phyloP scores from a whole-genome alignment of 2,329 filamentous ascomycete species.

The Penicillium oxalicum region DNA sequence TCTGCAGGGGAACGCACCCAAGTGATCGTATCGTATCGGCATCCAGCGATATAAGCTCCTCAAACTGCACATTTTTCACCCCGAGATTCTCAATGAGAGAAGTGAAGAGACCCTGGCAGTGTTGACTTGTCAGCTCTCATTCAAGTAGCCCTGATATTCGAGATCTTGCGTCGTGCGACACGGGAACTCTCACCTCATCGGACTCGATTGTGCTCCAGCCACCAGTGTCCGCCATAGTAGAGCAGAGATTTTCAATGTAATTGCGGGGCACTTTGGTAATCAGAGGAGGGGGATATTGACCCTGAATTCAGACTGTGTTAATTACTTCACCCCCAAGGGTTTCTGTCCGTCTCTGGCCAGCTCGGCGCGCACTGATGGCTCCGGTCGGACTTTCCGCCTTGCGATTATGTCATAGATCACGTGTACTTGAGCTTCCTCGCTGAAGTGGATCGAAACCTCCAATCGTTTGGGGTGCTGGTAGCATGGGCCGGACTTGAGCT shows the following conservation, averaged over 20 bases:
- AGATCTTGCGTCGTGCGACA: no score
- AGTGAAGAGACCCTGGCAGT: conserved; percentile 79
- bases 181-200: conserved; percentile 62
- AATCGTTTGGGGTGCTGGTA: no score
- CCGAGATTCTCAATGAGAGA: conserved; percentile 89
- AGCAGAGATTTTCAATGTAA: no score
- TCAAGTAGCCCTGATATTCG: no score
- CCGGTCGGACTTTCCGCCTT: background rate
- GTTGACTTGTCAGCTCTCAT: no score
- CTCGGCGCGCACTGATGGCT: background rate
- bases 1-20: conserved; percentile 27
- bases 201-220: conserved; percentile 99
- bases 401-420: conserved; percentile 8
- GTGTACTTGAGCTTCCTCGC: background rate
- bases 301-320: no score
- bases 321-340: no score
- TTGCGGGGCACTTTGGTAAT: background rate
- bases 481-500: no score
- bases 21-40: conserved; percentile 50
- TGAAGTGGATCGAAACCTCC: no score
- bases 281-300: background rate
- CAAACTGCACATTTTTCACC: conserved; percentile 90
- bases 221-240: conserved; percentile 50
- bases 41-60: conserved; percentile 89
- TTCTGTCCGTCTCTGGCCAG: background rate